Percentiles rank a stretch among this genome's conserved stretches.
phyloP scores from a whole-genome alignment of 306 rosid species.

The Vigna trinervia region DNA sequence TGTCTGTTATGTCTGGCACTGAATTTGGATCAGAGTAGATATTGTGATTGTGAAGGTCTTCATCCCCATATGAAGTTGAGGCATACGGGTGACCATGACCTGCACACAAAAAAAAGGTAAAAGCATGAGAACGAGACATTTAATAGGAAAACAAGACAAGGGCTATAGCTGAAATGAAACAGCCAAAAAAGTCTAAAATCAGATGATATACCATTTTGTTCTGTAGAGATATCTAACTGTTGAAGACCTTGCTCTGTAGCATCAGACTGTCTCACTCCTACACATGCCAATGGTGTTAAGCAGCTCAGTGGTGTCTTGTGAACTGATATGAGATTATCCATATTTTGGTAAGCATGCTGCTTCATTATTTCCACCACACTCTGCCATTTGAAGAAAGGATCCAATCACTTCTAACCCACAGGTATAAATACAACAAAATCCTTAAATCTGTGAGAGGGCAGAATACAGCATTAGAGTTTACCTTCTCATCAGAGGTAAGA shows the following conservation, averaged over 20 bases:
- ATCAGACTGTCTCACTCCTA: conserved; percentile 28
- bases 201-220: not conserved
- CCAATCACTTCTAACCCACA: not conserved
- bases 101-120: conserved; percentile 22
- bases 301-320: conserved; percentile 20
- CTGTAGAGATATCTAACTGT: conserved; percentile 7
- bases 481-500: not conserved
- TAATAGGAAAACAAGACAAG: too few species aligned
- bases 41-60: conserved; percentile 29
- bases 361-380: conserved; percentile 41
- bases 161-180: too few species aligned
- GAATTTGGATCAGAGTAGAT: conserved; percentile 17
- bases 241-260: conserved; percentile 38
- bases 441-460: too few species aligned
- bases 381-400: conserved; percentile 35
- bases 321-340: conserved; percentile 6
- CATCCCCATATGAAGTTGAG: conserved; percentile 30
- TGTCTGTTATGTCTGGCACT: conserved; percentile 6
- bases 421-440: not conserved
- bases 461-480: not conserved
- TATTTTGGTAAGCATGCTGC: conserved; percentile 44
- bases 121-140: not conserved
- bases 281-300: conserved; percentile 14
- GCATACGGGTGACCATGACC: conserved; percentile 2
- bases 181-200: too few species aligned